These are phyloP conservation scores for Malassezia brasiliensis DNA, from an alignment of 1,284 basidiomycete species.

Conservation along the genomic window DNA sequence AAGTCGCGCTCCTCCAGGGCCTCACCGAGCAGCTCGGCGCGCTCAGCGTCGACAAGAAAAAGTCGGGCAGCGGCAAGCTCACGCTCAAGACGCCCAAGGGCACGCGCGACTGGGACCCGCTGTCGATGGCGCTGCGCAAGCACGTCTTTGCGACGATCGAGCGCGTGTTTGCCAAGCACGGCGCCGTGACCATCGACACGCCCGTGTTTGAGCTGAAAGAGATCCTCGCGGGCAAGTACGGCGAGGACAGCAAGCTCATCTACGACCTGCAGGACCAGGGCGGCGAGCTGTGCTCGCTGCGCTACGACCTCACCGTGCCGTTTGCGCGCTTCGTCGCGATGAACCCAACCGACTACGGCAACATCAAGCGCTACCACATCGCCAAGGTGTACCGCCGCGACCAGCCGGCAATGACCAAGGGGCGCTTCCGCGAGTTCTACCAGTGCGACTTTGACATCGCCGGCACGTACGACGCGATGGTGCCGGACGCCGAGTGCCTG, in stretches of 20 bases:
- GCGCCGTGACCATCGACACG: conserved; percentile 86
- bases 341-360: conserved; percentile 63
- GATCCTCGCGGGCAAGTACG: conserved; percentile 73
- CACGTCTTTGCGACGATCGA: conserved; percentile 83
- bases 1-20: conserved; percentile 28
- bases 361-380: conserved; percentile 84
- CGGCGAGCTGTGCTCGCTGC: conserved; percentile 86
- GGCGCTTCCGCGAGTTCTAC: conserved; percentile 95
- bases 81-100: conserved; percentile 58
- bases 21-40: conserved; percentile 31
- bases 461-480: conserved; percentile 80
- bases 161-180: conserved; percentile 76
- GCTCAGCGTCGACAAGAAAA: conserved; percentile 21
- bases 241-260: conserved; percentile 91
- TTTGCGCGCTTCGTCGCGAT: conserved; percentile 92
- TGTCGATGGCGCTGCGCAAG: conserved; percentile 84
- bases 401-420: conserved; percentile 94
- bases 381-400: conserved; percentile 96
- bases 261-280: conserved; percentile 97
- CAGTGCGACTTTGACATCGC: conserved; percentile 97
- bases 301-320: conserved; percentile 92
- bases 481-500: conserved; percentile 87
- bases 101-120: conserved; percentile 86
- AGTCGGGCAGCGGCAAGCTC: conserved; percentile 32
- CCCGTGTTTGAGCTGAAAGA: conserved; percentile 97